Evolutionary conservation across 345 rosid species (phyloP).

Genomic region (rapeseed (Brassica napus)): DNA sequence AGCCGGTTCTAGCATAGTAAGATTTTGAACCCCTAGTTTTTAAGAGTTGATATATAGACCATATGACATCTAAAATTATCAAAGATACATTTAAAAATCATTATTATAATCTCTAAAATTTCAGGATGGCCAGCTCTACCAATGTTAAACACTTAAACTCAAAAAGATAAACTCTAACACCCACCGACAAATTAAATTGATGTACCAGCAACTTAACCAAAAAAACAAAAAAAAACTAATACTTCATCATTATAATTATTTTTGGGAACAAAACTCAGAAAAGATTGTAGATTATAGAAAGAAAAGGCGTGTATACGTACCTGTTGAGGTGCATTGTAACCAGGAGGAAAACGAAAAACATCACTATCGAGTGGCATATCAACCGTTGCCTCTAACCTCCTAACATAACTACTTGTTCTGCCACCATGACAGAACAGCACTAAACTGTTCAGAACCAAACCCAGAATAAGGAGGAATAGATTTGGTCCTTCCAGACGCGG

Average conservation of each 20-base stretch:
- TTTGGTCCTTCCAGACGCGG: constrained; percentile 6
- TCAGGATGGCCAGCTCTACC: neutral
- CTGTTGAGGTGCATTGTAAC: constrained; percentile 93
- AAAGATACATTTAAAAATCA: neutral
- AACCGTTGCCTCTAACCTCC: constrained; percentile 49
- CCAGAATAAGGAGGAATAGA: constrained; percentile 29
- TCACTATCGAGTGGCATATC: constrained; percentile 87
- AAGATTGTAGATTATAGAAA: neutral
- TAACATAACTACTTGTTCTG: constrained; percentile 58
- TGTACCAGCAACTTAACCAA: neutral
- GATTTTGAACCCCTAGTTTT: neutral
- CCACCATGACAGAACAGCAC: constrained; percentile 60
- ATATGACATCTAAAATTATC: neutral
- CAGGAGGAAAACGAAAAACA: constrained; percentile 64
- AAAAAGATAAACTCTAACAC: neutral
- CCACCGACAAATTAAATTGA: neutral
- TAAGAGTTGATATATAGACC: neutral
- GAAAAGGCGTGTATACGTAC: constrained; percentile 32
- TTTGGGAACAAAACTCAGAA: neutral
- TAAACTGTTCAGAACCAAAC: constrained; percentile 42
- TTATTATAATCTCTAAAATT: neutral
- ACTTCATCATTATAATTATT: neutral
- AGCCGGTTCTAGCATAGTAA: neutral
- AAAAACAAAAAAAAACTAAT: neutral
- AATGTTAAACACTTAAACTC: neutral